Conservation (phyloP, 2,329 filamentous ascomycete species). For the Cladosporium colombiae region DNA sequence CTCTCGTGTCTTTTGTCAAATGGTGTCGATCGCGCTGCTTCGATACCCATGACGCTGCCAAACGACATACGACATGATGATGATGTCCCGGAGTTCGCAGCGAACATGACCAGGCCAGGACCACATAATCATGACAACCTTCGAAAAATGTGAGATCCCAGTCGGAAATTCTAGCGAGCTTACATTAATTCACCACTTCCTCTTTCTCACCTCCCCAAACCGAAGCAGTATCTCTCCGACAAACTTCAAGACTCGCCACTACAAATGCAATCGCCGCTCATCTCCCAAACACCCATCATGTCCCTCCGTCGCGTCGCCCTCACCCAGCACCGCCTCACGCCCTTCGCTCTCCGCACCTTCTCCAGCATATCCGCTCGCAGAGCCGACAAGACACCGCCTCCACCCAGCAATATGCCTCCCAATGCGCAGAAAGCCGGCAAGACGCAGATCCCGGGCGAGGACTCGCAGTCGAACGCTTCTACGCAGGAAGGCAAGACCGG, state of each 20-base stretch:
- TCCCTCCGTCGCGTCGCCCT: slow-evolving; percentile 1
- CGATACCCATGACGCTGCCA: neutral
- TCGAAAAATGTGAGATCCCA: neutral
- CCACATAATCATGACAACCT: neutral
- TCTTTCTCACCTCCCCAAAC: neutral
- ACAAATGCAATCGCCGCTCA: too few species aligned
- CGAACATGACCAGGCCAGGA: neutral
- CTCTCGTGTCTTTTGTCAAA: neutral
- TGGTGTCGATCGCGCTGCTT: neutral
- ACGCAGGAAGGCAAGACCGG: slow-evolving; percentile 28
- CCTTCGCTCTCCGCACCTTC: neutral
- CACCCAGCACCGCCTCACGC: neutral
- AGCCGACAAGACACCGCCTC: neutral
- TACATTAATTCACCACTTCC: neutral
- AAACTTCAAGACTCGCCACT: too few species aligned
- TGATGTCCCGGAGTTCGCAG: neutral
- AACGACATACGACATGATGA: slow-evolving; percentile 1
- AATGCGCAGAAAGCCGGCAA: slow-evolving; percentile 9
- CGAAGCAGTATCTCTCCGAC: neutral
- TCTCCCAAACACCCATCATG: neutral
- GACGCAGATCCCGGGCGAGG: neutral
- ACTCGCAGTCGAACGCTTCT: slow-evolving; percentile 37
- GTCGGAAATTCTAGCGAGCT: neutral
- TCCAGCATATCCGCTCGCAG: neutral
- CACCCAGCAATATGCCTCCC: slow-evolving; percentile 7